Evolutionary conservation across 2,329 filamentous ascomycete genomes (phyloP).

Genomic region (Zymoseptoria pseudotritici): DNA sequence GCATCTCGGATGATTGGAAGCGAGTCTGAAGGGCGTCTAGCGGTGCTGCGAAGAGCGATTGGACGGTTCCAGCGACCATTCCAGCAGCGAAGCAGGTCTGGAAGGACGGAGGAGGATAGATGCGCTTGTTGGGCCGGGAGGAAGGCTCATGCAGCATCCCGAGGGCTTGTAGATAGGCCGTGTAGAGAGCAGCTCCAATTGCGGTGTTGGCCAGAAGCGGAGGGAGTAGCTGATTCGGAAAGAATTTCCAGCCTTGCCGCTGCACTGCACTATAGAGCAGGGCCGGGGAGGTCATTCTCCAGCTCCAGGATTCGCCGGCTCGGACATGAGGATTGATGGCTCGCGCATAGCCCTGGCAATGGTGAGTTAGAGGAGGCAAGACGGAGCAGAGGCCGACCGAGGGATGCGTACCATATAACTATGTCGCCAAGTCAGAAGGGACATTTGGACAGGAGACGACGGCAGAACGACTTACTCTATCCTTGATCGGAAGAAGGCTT

Average conservation of each 20-base stretch:
- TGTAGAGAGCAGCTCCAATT: constrained; percentile 68
- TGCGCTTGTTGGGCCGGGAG: constrained; percentile 51
- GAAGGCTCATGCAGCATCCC: constrained; percentile 60
- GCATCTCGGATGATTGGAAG: constrained; percentile 57
- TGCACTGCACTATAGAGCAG: constrained; percentile 60
- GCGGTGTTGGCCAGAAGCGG: constrained; percentile 67
- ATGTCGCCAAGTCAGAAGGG: constrained; percentile 6
- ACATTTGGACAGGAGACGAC: neutral
- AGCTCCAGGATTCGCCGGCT: constrained; percentile 47
- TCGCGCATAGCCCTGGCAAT: constrained; percentile 50
- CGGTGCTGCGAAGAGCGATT: constrained; percentile 65
- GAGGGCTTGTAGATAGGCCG: constrained; percentile 64
- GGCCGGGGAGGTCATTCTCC: constrained; percentile 61
- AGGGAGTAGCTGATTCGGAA: constrained; percentile 70
- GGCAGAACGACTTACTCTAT: constrained; percentile 62
- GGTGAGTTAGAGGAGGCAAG: neutral
- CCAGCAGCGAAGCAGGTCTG: constrained; percentile 62
- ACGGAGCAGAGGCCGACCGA: neutral
- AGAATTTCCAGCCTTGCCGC: constrained; percentile 64
- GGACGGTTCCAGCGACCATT: constrained; percentile 59
- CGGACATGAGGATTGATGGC: constrained; percentile 53
- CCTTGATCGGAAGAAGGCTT: constrained; percentile 83
- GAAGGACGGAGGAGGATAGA: constrained; percentile 62
- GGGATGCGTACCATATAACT: constrained; percentile 44
- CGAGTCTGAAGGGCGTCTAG: constrained; percentile 68